Base-by-base conservation (phyloP, 2,329 filamentous ascomycete species). In the Alternaria triticina region DNA sequence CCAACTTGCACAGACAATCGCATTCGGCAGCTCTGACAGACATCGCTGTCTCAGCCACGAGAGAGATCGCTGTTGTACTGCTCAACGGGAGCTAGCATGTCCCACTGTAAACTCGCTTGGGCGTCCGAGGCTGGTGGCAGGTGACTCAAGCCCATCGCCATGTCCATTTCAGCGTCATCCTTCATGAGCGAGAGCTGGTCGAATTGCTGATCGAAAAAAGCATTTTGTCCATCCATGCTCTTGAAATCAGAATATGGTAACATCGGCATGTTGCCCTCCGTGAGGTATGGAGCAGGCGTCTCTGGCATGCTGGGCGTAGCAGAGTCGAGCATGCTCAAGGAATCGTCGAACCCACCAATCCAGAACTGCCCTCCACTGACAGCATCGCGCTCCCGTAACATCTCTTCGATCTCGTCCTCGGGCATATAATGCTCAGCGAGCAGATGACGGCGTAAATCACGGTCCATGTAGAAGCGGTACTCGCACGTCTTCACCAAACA, bases 361-460 rank as follows among this genome's bases (percentile, higher is more conserved):
- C 82, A 84, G 74, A 84, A 84, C 45, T 80, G 73, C 13, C 80
- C 82, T n/a, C 80, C 82, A 28, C 72, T 68, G 6, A 80, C 60
- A 11, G 82, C 83, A 27, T 82, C 75, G 47, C 75, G 72, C 66
- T 83, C 82, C 3, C 71, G 69, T 15, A 83, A 70, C 30, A 78
- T 76, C 13, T 81, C 77, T 15, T 79, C 75, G 70, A 82, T 67
- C 5, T 76, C 73, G n/a, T 70, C 68, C 2, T 77, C 77, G 5
- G 67, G 52, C 47, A 79, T 77, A 25, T 73, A 74, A 64, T 85
- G 84, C n/a, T 82, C 77, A 33, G 82, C 54, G 81, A 79, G 61
- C 79, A 83, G 79, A 70, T 90, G 88, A 7, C 84, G 77, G 67
- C 85, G 84, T 5, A 89, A 80, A 71, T 90, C 86, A 65, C 87